These are phyloP conservation scores for Clitocybe nebularis DNA, from an alignment of 1,284 basidiomycete genomes.

Conservation along the genomic window DNA sequence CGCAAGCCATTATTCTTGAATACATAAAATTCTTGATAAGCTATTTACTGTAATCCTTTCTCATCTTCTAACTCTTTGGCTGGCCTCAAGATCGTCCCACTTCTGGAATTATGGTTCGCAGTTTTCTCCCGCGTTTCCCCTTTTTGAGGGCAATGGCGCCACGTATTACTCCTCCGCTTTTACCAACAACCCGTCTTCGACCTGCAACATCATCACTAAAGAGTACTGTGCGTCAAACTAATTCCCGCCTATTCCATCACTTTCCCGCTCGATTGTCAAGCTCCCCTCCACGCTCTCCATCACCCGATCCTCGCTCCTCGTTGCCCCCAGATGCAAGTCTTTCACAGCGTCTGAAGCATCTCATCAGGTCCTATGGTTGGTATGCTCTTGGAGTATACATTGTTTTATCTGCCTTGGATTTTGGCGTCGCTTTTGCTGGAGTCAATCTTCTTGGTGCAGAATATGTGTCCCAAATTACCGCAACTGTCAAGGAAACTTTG, in stretches of 20 bases:
- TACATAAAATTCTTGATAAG: not conserved
- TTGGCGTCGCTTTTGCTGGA: constrained; percentile 76
- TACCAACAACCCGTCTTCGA: constrained; percentile 37
- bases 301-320: constrained; percentile 21
- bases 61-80: not conserved
- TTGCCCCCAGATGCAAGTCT: constrained; percentile 50
- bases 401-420: constrained; percentile 70
- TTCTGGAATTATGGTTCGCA: constrained; percentile 21
- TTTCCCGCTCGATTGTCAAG: constrained; percentile 42
- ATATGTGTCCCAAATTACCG: constrained; percentile 70
- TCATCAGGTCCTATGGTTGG: constrained; percentile 91
- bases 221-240: constrained; percentile 25
- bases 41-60: not conserved
- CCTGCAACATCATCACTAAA: constrained; percentile 21
- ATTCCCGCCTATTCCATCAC: constrained; percentile 44
- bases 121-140: constrained; percentile 27
- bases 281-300: constrained; percentile 20
- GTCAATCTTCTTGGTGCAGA: constrained; percentile 91
- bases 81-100: too few species aligned
- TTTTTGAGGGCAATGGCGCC: constrained; percentile 31
- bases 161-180: constrained; percentile 34
- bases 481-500: constrained; percentile 52
- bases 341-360: constrained; percentile 75
- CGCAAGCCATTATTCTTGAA: not conserved
- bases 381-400: constrained; percentile 88